phyloP scores from a whole-genome alignment of 2,329 filamentous ascomycete genomes.

The Colletotrichum melonis region DNA sequence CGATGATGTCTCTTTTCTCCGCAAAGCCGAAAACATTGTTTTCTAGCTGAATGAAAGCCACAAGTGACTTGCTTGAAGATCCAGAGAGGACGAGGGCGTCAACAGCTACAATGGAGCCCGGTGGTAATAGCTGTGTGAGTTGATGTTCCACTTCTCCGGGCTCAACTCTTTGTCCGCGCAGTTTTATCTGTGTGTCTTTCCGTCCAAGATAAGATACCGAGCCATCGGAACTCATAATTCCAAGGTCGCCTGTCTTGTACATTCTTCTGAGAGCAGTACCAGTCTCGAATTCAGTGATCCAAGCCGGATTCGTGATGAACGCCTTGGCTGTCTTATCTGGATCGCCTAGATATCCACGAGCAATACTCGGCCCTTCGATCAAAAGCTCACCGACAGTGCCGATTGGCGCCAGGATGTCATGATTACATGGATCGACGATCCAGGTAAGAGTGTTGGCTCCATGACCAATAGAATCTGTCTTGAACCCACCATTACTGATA shows the following conservation, averaged over 20 bases:
- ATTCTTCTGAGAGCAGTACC: neutral
- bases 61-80: constrained; percentile 8
- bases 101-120: constrained; percentile 3
- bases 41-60: constrained; percentile 21
- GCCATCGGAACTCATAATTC: constrained; percentile 17
- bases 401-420: constrained; percentile 38
- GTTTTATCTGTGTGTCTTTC: constrained; percentile 46
- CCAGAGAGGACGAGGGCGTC: constrained; percentile 2
- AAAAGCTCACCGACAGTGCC: constrained; percentile 43
- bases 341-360: constrained; percentile 34
- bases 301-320: constrained; percentile 19
- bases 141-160: constrained; percentile 45
- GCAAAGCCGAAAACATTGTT: neutral
- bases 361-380: constrained; percentile 42
- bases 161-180: constrained; percentile 48
- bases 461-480: constrained; percentile 14
- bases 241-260: constrained; percentile 36
- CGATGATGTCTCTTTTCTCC: neutral
- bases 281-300: neutral
- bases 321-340: neutral
- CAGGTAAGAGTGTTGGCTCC: constrained; percentile 35
- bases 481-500: neutral
- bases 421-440: constrained; percentile 41
- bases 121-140: constrained; percentile 18
- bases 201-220: constrained; percentile 38